Evolutionary conservation across 257 asterid species (phyloP), one percentile per base, ranked within the genome.

Genomic region (Ilex aquifolium): DNA sequence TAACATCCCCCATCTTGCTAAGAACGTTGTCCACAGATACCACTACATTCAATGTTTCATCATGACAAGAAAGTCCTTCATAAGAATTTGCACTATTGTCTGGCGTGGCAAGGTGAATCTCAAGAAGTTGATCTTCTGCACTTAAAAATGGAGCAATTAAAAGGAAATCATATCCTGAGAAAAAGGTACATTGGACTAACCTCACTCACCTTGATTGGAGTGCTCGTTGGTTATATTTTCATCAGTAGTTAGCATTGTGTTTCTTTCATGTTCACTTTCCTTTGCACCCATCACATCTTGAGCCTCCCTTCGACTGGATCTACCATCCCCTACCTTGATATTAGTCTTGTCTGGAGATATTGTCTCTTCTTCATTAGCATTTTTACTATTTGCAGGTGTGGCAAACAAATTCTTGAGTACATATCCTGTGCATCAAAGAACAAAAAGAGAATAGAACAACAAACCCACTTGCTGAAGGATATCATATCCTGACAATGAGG

Each of bases 81-180:
- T 57, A 48, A 61, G 61, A 21, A 31, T 68, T 69, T 50, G 61
- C 61, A 52, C 55, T 31, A 13, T 65, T 59, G n/a, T 11, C 60
- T 67, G 82, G 44, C 14, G 62, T 57, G 32, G 61, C 73, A 65
- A 73, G 70, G 57, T 72, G 65, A 67, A 60, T 63, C 53, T 64
- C 70, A 60, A 74, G 69, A 60, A 74, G 69, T 75, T 67, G 72
- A 63, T 64, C 39, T 69, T 61, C 88, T 77, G 83, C 73, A 59
- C 53, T 55, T 32, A 32, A 14, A 31, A 17, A 21, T 0, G 27
- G 51, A 54, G 59, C 46, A 55, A 51, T 60, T 52, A 55, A 61
- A 17, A 11, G 27, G 31, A 51, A 59, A 50, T 53, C 30, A 21
- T 14, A 42, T 21, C 14, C 16, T 27, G 5, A 44, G 42, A 56